These are phyloP conservation scores for Thinopyrum obtusiflorum DNA, from an alignment of 202 grass and related monocot genomes.

Conservation along the genomic window DNA sequence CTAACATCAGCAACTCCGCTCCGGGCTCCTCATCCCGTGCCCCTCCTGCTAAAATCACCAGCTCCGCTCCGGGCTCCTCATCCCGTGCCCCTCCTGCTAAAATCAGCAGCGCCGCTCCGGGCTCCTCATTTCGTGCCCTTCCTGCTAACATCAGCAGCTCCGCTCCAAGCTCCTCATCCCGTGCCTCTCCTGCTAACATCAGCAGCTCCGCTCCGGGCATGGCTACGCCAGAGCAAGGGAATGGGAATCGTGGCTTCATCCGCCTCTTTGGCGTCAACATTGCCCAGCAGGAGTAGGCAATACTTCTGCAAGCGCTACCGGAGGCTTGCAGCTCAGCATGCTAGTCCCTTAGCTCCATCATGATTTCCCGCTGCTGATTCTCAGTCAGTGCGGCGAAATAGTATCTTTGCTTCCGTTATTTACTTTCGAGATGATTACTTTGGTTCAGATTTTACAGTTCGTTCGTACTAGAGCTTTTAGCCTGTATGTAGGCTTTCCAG, in stretches of 20 bases:
- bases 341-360: not conserved
- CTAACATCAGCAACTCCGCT: too few relatives aligned
- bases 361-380: not conserved
- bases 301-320: not conserved
- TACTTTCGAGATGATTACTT: not conserved
- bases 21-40: too few relatives aligned
- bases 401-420: not conserved
- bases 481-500: not conserved
- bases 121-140: too few relatives aligned
- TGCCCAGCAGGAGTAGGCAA: not conserved
- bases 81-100: not conserved
- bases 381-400: not conserved
- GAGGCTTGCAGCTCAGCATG: not conserved
- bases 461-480: not conserved
- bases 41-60: not conserved
- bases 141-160: too few relatives aligned
- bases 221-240: not conserved
- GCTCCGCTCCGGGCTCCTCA: not conserved
- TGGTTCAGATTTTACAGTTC: not conserved
- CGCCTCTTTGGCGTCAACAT: constrained; percentile 15
- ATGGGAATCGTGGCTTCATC: not conserved
- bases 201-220: not conserved
- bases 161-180: too few relatives aligned
- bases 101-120: too few relatives aligned
- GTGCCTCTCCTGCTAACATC: too few relatives aligned